Base-by-base conservation (phyloP, 257 asterid genomes). In the Coffea canephora region DNA sequence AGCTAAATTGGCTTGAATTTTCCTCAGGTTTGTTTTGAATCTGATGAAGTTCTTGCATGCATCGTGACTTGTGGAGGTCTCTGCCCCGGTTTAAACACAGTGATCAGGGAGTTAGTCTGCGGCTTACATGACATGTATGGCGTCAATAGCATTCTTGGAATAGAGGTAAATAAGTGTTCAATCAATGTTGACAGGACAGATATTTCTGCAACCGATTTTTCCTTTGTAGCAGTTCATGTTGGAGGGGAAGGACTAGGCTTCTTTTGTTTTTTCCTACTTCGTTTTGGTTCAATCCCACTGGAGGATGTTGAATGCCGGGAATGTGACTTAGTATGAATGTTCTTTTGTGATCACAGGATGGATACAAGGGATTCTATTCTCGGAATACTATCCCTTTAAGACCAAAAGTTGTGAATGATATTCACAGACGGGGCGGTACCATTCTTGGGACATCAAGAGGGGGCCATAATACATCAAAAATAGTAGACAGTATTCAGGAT, bases 401-500 rank as follows among this genome's bases (percentile, higher is more conserved):
- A 8, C 74, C 76, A 5, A 75, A 81, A 68, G 77, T 27, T 57
- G 84, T 81, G 3, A 59, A 81, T 75, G 84, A 81, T 49, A 81
- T 81, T 65, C 84, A 81, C 66, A 75, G 72, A 64, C 84, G 80
- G 13, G 84, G 84, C 11, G 84, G 84, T 45, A 66, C 80, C 55
- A 75, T 81, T 31, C 77, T 81, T 50, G 77, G 84, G 55, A 75
- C 80, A 41, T 81, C 84, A 25, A 57, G 73, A 75, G 84, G 80
- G 45, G 80, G 84, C n/a, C 64, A 69, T 59, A 77, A 68, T 39
- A 61, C 71, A 0, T 41, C 50, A 49, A 81, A 76, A 76, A 76
- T 81, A 11, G 84, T 81, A 16, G 84, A 81, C 79, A 75, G 77
- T 77, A 81, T 81, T 70, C 80, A 81, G 65, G 80, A 81, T 69